Evolutionary conservation across 306 rosid genomes (phyloP), one percentile per base, ranked within the genome.

Genomic region (Vicia faba): DNA sequence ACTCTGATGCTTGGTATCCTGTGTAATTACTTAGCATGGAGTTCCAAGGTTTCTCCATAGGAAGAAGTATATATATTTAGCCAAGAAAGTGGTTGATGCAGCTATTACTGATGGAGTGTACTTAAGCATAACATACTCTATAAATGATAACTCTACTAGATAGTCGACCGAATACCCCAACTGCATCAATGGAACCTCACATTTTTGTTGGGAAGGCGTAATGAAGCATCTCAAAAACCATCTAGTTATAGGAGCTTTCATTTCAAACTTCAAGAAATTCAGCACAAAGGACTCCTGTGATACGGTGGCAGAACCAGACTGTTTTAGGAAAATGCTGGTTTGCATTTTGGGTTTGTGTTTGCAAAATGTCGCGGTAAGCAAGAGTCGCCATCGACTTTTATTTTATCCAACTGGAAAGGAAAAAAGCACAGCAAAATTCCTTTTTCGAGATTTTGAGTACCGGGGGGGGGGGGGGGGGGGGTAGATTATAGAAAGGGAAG

Each of bases 271-370:
- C 75, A 91, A 75, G 77, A 66, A 88, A 75, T 86, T 85, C 87
- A 91, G 83, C 18, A 88, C 87, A 36, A 86, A 38, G 60, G 96
- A 91, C 76, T 91, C 97, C 97, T n/a, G n/a, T n/a, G n/a, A n/a
- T n/a, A n/a, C n/a, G n/a, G n/a, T n/a, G n/a, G n/a, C n/a, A n/a
- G n/a, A n/a, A n/a, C n/a, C n/a, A n/a, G n/a, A n/a, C n/a, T n/a
- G n/a, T n/a, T n/a, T n/a, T n/a, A n/a, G n/a, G n/a, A n/a, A n/a
- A n/a, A n/a, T n/a, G n/a, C n/a, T n/a, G n/a, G n/a, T n/a, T n/a
- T n/a, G n/a, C n/a, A n/a, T n/a, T n/a, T n/a, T n/a, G n/a, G n/a
- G n/a, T n/a, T n/a, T n/a, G n/a, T n/a, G n/a, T n/a, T n/a, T n/a
- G n/a, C n/a, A n/a, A n/a, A n/a, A n/a, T n/a, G n/a, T n/a, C n/a